Conservation (phyloP, 78 protist genomes). For the Dictyostelium citrinum region DNA sequence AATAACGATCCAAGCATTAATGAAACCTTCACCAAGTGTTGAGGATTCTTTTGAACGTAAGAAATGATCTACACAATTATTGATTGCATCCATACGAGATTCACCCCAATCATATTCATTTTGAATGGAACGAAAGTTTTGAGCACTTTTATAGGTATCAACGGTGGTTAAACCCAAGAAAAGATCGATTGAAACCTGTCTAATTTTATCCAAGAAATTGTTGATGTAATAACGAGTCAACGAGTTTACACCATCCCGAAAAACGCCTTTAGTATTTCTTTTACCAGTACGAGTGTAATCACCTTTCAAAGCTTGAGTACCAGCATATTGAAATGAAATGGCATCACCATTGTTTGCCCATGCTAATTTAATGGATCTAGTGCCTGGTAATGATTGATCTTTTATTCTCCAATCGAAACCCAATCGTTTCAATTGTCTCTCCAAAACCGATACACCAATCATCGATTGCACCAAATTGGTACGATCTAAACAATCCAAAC, state of each 20-base stretch:
- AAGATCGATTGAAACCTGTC: slow-evolving; percentile 75
- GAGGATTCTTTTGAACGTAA: not conserved
- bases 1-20: slow-evolving; percentile 72
- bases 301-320: slow-evolving; percentile 89
- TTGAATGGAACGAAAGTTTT: not conserved
- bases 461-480: slow-evolving; percentile 94
- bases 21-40: slow-evolving; percentile 15
- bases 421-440: not conserved
- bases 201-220: slow-evolving; percentile 81
- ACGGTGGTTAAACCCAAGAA: slow-evolving; percentile 43
- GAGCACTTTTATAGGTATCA: slow-evolving; percentile 1
- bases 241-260: slow-evolving; percentile 86
- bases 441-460: slow-evolving; percentile 35
- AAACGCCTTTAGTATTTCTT: slow-evolving; percentile 71
- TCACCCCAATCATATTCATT: slow-evolving; percentile 64
- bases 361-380: slow-evolving; percentile 42
- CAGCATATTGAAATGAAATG: slow-evolving; percentile 82
- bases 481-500: slow-evolving; percentile 96
- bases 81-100: slow-evolving; percentile 63
- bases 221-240: slow-evolving; percentile 85
- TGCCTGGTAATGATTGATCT: not conserved
- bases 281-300: slow-evolving; percentile 91
- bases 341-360: slow-evolving; percentile 96
- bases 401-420: slow-evolving; percentile 4
- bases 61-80: slow-evolving; percentile 67